Evolutionary conservation across 2,329 filamentous ascomycete genomes (phyloP).

Genomic region (Aureobasidium vineae): DNA sequence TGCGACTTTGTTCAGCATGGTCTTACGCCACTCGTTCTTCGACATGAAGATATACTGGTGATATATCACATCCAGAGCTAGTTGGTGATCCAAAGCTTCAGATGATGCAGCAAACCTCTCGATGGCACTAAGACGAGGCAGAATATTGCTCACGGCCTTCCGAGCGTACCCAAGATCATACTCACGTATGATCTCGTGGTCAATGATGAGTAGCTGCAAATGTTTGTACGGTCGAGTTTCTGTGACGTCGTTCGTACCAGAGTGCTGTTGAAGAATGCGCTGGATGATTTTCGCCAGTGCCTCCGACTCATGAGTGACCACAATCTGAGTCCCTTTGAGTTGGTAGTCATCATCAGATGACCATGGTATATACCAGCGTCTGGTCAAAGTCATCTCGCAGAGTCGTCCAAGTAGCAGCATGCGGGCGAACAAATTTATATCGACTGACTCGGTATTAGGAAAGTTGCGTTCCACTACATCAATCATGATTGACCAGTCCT

Average conservation of each 20-base stretch:
- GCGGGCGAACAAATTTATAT: neutral
- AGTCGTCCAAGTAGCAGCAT: neutral
- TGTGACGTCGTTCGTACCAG: neutral
- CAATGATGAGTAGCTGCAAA: neutral
- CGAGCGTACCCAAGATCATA: neutral
- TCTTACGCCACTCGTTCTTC: neutral
- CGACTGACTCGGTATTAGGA: neutral
- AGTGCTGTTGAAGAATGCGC: neutral
- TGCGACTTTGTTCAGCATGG: neutral
- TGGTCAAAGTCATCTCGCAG: neutral
- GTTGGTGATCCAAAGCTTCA: neutral
- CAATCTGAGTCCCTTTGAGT: no score
- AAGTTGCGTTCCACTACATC: neutral
- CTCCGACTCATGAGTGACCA: neutral
- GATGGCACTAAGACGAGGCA: neutral
- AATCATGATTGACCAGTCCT: neutral
- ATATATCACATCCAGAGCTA: neutral
- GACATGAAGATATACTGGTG: neutral
- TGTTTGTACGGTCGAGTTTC: neutral
- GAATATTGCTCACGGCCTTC: neutral
- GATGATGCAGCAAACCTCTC: neutral
- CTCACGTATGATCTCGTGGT: neutral
- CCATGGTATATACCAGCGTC: no score
- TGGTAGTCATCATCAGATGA: no score
- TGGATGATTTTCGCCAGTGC: neutral